A percentile compares a stretch with the other conserved stretches of the same genome.
These are phyloP conservation scores for Cystobasidium sp. DNA, from an alignment of 1,284 basidiomycete species.

Conservation along the genomic window DNA sequence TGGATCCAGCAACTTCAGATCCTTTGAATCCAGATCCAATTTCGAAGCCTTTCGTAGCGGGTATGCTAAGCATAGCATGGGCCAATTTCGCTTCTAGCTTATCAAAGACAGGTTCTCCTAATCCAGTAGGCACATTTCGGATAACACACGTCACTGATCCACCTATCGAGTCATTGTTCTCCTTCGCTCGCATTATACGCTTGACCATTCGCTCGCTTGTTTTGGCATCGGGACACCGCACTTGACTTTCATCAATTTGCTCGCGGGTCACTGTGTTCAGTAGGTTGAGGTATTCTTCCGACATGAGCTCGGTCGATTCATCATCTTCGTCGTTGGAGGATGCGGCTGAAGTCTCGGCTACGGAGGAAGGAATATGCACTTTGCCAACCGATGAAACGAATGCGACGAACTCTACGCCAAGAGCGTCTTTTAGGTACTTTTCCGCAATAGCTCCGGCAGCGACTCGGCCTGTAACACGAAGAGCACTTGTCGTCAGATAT, in stretches of 20 bases:
- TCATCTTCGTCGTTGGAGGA: conserved; percentile 60
- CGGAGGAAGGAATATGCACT: conserved; percentile 71
- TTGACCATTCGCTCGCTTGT: conserved; percentile 90
- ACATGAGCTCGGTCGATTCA: conserved; percentile 75
- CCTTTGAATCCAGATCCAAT: conserved; percentile 96
- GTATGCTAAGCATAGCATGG: conserved; percentile 98
- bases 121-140: conserved; percentile 82
- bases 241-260: conserved; percentile 83
- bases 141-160: conserved; percentile 97
- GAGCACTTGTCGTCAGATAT: neutral
- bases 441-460: conserved; percentile 98
- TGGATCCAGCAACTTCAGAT: conserved; percentile 88
- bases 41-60: conserved; percentile 98
- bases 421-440: conserved; percentile 85
- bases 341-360: conserved; percentile 58
- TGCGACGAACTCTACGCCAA: conserved; percentile 92
- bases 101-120: conserved; percentile 98
- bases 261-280: conserved; percentile 80
- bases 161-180: conserved; percentile 89
- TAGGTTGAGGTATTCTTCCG: conserved; percentile 80
- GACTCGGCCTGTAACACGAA: conserved; percentile 71
- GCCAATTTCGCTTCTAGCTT: conserved; percentile 96
- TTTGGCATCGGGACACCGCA: conserved; percentile 86
- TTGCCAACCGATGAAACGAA: conserved; percentile 97
- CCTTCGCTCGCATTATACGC: conserved; percentile 93